phyloP scores from a whole-genome alignment of 768 basidiomycete species.

The Lactarius psammicola region DNA sequence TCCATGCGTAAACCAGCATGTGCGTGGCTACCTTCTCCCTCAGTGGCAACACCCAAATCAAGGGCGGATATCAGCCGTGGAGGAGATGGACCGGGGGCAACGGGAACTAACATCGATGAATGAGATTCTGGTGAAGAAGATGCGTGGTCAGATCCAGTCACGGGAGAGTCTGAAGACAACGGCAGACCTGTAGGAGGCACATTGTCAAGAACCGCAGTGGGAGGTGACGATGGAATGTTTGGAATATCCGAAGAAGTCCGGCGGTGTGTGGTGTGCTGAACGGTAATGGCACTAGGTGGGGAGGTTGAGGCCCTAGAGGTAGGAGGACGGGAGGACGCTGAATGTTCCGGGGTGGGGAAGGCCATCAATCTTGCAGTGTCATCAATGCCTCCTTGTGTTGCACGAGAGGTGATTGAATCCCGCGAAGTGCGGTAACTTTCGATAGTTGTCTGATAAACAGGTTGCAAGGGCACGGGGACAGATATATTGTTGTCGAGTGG shows the following conservation, averaged over 20 bases:
- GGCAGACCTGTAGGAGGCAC: not conserved
- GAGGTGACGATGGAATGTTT: not conserved
- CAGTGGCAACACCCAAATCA: not conserved
- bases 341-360: too few relatives aligned
- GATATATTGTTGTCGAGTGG: too few relatives aligned
- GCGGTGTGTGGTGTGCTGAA: not conserved
- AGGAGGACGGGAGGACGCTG: too few relatives aligned
- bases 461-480: too few relatives aligned
- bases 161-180: not conserved
- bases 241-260: not conserved
- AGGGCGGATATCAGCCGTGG: not conserved
- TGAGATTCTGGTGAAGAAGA: not conserved
- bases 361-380: too few relatives aligned
- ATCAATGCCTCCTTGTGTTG: too few relatives aligned
- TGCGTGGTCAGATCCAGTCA: not conserved
- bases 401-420: too few relatives aligned
- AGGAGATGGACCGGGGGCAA: not conserved
- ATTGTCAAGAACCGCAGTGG: not conserved
- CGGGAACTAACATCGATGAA: not conserved
- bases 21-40: not conserved
- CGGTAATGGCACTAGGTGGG: too few relatives aligned
- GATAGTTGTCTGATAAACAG: too few relatives aligned
- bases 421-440: too few relatives aligned
- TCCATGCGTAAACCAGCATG: not conserved
- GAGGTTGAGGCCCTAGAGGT: too few relatives aligned